Base-by-base conservation (phyloP, 1,284 basidiomycete species). In the Cryptococcus sp. region DNA sequence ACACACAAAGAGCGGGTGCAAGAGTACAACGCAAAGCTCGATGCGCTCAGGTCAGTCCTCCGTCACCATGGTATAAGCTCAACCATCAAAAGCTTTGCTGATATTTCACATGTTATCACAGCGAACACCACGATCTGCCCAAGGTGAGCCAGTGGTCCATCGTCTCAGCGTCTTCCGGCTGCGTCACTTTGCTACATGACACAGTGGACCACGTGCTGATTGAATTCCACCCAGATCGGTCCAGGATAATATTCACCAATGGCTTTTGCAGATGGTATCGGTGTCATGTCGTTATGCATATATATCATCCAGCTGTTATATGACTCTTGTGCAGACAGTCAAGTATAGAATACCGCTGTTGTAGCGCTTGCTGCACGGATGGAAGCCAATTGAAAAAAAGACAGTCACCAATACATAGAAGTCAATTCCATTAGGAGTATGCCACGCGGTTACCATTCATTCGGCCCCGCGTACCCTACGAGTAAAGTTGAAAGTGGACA, bases 1-100 rank as follows among this genome's bases (percentile, higher is more conserved):
- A 92, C 91, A 10, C 95, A 99, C 80, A 97, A 97, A 79, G 95
- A 99, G 61, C 87, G 93, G 50, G 93, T 99, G 22, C 86, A 86
- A 59, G 90, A 93, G 72, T 91, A 93, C 72, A 99, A 99, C 75
- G 74, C 84, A 34, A 91, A 96, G 73, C 82, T 99, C 7, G 93
- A 94, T 75, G 81, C 84, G 51, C 84, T 96, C 22, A 69, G 63
- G 71, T 73, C 43, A 4, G 69, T 66, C 15, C 15, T 53, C 46
- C 34, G 16, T 51, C 23, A 16, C 39, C 16, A 5, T 51, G 16
- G 10, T 45, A 13, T 20, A 41, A 17, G 23, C 20, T 34, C 19
- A 43, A 50, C 38, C 6, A 40, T 1, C 19, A 46, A 40, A 43
- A 11, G 19, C 6, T 40, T 29, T 26, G 45, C 54, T 58, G 48